Evolutionary conservation across 2,329 filamentous ascomycete species (phyloP), one percentile per base, ranked within the genome.

Genomic region (Xylariaceae sp.): DNA sequence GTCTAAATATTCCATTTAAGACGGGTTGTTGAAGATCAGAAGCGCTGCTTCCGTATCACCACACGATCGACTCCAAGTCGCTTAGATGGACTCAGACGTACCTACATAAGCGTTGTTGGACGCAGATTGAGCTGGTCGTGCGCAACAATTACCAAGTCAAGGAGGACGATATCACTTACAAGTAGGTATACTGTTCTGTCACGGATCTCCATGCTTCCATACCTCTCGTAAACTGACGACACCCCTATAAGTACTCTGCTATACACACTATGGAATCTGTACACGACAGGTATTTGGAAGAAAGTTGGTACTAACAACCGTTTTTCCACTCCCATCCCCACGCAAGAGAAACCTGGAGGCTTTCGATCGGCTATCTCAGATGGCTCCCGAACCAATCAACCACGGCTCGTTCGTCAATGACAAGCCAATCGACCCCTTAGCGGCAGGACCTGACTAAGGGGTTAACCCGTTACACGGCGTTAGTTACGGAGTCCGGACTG

Each of bases 311-410:
- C 37, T 42, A 42, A 42, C 37, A 42, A 8, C 23, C 23, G 23
- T 30, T 30, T 30, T 30, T 30, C 23, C 42, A n/a, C 5, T 45
- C n/a, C 13, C n/a, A 49, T 49, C 47, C 8, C 47, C 47, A 49
- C 37, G 37, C 37, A 13, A 5, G 23, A 42, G 37, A 42, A 9
- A 9, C 37, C 37, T 13, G 42, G 34, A 54, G 51, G 56, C 50
- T 45, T 59, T 51, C 45, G 47, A 45, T 62, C 59, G 59, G 61
- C 52, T 61, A 61, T 63, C 61, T 63, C 30, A 57, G 56, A 61
- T 63, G 23, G 51, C 56, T 63, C 61, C 59, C 55, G 59, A 57
- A 37, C 61, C 61, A 63, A 63, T 63, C 57, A 61, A 11, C 11
- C 11, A 11, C 13, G 37, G 15, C 15, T 48, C 30, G 6, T 34